phyloP scores from a whole-genome alignment of 345 rosid genomes.

The Acer yangbiense region DNA sequence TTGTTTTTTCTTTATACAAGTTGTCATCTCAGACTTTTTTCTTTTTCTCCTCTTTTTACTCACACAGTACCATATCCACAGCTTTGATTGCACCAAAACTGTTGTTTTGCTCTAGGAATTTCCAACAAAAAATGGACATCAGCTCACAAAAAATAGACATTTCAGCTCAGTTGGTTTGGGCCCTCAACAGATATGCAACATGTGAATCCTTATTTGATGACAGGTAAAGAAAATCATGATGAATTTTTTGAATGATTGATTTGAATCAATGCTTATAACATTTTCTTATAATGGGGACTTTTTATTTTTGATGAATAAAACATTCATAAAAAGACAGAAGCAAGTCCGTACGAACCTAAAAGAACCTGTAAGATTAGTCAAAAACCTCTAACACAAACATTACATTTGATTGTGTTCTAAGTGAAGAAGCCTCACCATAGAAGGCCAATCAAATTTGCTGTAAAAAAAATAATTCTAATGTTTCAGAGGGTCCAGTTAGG shows the following conservation, averaged over 20 bases:
- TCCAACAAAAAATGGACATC: not conserved
- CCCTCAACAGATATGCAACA: conserved; percentile 7
- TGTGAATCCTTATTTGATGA: conserved; percentile 6
- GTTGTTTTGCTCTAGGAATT: not conserved
- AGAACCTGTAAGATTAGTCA: no score
- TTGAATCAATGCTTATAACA: not conserved
- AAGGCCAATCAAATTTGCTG: not conserved
- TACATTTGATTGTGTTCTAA: no score
- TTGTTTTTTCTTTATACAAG: not conserved
- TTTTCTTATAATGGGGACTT: no score
- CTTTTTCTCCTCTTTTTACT: not conserved
- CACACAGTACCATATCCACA: not conserved
- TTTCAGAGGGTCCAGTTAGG: not conserved
- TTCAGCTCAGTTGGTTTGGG: conserved; percentile 1
- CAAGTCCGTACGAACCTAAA: no score
- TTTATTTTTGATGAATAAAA: no score
- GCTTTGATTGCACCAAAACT: not conserved
- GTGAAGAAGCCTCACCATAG: no score
- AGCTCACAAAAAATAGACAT: no score
- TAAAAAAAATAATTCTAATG: no score
- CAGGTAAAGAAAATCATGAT: conserved; percentile 7
- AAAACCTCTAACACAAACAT: no score
- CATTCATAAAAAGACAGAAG: no score
- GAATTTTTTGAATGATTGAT: not conserved
- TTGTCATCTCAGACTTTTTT: not conserved